These are phyloP conservation scores for Artemisia annua DNA, from an alignment of 129 eudicot genomes.

Conservation along the genomic window DNA sequence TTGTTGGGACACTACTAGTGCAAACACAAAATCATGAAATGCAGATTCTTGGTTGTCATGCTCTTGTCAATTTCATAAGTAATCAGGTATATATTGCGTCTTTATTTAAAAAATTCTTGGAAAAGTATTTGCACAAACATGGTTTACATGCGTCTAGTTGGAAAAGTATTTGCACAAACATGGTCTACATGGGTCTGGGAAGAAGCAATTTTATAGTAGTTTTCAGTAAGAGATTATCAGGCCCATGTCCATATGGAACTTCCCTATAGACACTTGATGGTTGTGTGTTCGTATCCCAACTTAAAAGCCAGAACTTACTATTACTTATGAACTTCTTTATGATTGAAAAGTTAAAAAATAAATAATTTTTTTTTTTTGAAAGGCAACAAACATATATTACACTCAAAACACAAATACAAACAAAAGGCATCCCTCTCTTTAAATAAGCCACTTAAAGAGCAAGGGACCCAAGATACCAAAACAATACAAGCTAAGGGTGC, in stretches of 20 bases:
- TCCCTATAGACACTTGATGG: background rate
- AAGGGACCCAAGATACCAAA: no score
- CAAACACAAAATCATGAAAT: slow-evolving; percentile 58
- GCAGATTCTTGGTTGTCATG: slow-evolving; percentile 71
- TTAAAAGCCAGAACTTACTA: background rate
- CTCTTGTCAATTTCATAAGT: slow-evolving; percentile 65
- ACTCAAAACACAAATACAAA: no score
- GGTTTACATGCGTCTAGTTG: background rate
- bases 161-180: no score
- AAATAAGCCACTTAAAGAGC: no score
- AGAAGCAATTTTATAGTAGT: background rate
- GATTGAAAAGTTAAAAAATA: background rate
- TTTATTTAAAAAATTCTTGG: slow-evolving; percentile 1
- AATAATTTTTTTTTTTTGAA: no score
- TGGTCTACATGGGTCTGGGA: no score
- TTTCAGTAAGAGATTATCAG: background rate
- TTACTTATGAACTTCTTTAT: background rate
- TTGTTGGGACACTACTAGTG: slow-evolving; percentile 62
- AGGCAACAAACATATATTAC: no score
- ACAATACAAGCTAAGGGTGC: no score
- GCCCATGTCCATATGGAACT: background rate
- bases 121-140: background rate
- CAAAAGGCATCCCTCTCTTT: no score
- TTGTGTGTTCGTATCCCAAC: background rate
- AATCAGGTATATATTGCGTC: slow-evolving; percentile 52